Base-by-base conservation (phyloP, 106 monocot genomes). In the Alisma plantagoaquatica region DNA sequence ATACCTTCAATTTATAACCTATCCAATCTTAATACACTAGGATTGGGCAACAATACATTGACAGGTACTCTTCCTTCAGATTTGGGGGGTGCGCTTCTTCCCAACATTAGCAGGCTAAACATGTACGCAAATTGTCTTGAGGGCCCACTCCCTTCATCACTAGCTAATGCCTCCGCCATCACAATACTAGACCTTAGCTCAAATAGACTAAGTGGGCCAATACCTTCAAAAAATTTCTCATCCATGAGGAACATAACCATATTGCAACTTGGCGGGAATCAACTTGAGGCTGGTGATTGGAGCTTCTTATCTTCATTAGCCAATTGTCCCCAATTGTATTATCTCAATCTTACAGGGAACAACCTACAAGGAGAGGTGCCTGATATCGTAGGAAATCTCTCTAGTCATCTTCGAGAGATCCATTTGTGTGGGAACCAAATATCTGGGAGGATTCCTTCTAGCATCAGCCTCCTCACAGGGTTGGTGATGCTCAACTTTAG, bases 1-100 rank as follows among this genome's bases (percentile, higher is more conserved):
- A 59, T 61, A 3, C 19, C 33, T 2, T 49, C 58, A 0, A 29
- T 69, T 1, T 29, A 22, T 6, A 56, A 70, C 16, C 31, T 61
- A 2, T 56, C 70, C 0, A 28, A 48, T 14, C 49, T 66, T 1
- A 3, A 0, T 3, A 0, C 1, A 1, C 14, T 66, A 0, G 35
- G 2, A 0, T 3, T 49, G 6, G 8, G 3, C 2, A 1, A 0
- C 0, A 63, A 50, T 19, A 0, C 12, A 4, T 42, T 63, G 41
- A 19, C 26, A 1, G 63, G 63, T 4, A 6, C 8, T 14, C 33
- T 63, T 12, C 51, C 63, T 21, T 1, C 17, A 19, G 17, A 38
- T 35, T 59, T n/a, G n/a, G n/a, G n/a, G n/a, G n/a, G n/a, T n/a
- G n/a, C n/a, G n/a, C n/a, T n/a, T n/a, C n/a, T n/a, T 29, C 43